Conservation (phyloP, 2,329 filamentous ascomycete genomes). For the Geosmithia putterillii region DNA sequence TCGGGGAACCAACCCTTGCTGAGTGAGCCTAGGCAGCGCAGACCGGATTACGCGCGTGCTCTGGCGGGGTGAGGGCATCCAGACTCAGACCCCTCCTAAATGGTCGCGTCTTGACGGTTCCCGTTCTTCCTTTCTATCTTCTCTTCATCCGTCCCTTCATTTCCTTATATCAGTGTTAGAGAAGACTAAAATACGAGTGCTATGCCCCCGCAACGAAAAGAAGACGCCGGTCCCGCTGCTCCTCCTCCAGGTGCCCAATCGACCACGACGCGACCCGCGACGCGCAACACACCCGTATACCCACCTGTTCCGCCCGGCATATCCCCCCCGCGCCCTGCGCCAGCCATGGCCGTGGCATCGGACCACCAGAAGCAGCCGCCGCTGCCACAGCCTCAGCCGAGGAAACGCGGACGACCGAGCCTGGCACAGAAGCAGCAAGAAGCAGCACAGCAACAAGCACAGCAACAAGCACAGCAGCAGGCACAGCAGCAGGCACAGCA, state of each 20-base stretch:
- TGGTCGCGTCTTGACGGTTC: not conserved
- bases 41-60: too few species aligned
- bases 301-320: not conserved
- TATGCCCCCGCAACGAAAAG: constrained; percentile 1
- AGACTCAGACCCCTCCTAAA: too few species aligned
- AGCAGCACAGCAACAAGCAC: too few species aligned
- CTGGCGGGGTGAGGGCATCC: too few species aligned
- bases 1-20: too few species aligned
- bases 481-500: not conserved
- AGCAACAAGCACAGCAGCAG: not conserved
- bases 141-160: not conserved
- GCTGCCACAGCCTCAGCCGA: not conserved
- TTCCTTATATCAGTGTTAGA: not conserved
- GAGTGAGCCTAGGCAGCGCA: too few species aligned
- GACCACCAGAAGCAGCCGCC: constrained; percentile 5
- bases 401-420: constrained; percentile 11
- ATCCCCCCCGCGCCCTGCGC: not conserved
- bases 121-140: not conserved
- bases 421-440: not conserved
- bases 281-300: constrained; percentile 1
- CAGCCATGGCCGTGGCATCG: not conserved
- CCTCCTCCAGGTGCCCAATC: not conserved
- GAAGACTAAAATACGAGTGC: not conserved
- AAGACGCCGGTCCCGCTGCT: not conserved
- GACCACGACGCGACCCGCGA: constrained; percentile 1